phyloP scores from a whole-genome alignment of 345 rosid genomes.

The Salix arbutifolia region DNA sequence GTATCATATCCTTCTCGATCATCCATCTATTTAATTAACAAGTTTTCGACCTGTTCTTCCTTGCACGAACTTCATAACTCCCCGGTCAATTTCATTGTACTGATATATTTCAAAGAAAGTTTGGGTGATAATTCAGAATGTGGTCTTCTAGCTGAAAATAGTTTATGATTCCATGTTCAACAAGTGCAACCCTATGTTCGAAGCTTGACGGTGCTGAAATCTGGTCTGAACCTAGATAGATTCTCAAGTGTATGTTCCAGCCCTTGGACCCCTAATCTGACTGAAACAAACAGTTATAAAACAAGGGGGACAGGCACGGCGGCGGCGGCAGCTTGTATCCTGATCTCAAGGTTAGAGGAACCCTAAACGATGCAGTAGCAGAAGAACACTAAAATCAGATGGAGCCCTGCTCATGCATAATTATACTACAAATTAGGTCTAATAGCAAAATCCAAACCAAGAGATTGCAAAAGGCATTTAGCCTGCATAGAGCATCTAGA shows the following conservation, averaged over 20 bases:
- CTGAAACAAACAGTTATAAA: too few relatives aligned
- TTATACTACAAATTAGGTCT: background rate
- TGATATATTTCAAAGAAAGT: background rate
- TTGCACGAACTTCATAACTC: background rate
- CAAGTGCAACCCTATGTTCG: slow-evolving; percentile 75
- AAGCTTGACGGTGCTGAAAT: slow-evolving; percentile 60
- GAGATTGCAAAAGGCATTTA: background rate
- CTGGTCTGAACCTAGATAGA: slow-evolving; percentile 56
- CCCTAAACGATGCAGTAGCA: slow-evolving; percentile 62
- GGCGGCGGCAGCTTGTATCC: slow-evolving; percentile 87
- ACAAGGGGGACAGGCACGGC: too few relatives aligned
- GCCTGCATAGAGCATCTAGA: background rate
- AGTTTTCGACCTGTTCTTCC: too few relatives aligned
- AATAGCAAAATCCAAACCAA: background rate
- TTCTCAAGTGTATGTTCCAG: slow-evolving; percentile 68
- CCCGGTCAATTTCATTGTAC: too few relatives aligned
- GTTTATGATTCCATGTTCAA: background rate
- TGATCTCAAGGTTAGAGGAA: slow-evolving; percentile 88
- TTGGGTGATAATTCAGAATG: background rate
- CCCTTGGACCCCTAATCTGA: too few relatives aligned
- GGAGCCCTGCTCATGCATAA: slow-evolving; percentile 58
- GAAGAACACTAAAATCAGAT: slow-evolving; percentile 74
- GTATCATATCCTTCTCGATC: too few relatives aligned
- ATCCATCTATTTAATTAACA: too few relatives aligned
- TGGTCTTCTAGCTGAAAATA: background rate